Percentiles rank a stretch among this genome's conserved stretches.
phyloP scores from a whole-genome alignment of 2,329 filamentous ascomycete genomes.

The Penicillium paneum region DNA sequence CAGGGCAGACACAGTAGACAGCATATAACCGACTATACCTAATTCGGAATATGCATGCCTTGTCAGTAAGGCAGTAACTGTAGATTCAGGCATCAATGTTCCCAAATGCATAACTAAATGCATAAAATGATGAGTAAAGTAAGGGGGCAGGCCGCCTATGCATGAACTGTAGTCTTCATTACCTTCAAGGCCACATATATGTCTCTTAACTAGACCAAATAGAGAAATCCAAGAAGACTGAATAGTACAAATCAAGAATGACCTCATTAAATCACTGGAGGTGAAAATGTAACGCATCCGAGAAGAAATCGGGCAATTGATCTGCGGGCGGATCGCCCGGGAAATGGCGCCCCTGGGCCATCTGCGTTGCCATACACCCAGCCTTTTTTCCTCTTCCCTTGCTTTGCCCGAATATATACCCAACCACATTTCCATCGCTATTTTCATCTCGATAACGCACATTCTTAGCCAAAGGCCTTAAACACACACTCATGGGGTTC shows the following conservation, averaged over 20 bases:
- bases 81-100: neutral
- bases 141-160: neutral
- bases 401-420: constrained; percentile 9
- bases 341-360: constrained; percentile 21
- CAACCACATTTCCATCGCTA: constrained; percentile 9
- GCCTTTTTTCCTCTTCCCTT: constrained; percentile 15
- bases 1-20: neutral
- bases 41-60: neutral
- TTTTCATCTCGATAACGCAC: constrained; percentile 3
- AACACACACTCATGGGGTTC: constrained; percentile 33
- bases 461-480: constrained; percentile 7
- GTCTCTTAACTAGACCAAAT: neutral
- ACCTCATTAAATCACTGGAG: neutral
- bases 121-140: neutral
- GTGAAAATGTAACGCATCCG: neutral
- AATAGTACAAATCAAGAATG: neutral
- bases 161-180: neutral
- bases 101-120: neutral
- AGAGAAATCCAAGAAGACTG: neutral
- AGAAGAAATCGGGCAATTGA: constrained; percentile 13
- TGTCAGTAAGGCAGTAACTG: neutral
- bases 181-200: neutral
- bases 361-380: constrained; percentile 17
- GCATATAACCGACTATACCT: neutral
- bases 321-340: constrained; percentile 25